Conservation (phyloP, 441 rosid species). For the Adansonia rubrostipa region DNA sequence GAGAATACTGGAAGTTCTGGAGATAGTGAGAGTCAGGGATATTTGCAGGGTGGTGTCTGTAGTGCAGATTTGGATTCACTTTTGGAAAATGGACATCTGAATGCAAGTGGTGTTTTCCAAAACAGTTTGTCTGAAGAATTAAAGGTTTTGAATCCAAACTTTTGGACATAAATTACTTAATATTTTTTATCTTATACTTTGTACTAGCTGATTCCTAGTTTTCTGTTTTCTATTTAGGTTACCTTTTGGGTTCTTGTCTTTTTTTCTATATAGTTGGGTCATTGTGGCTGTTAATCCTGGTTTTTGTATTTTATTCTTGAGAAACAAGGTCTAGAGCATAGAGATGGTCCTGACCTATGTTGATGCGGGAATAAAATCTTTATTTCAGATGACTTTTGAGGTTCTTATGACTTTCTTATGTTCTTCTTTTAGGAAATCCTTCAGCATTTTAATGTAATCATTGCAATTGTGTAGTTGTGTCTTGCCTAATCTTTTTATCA, state of each 20-base stretch:
- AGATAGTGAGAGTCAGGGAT: slow-evolving; percentile 51
- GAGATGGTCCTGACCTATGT: slow-evolving; percentile 12
- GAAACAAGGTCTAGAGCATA: slow-evolving; percentile 25
- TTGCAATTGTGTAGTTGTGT: background rate
- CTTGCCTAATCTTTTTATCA: slow-evolving; percentile 23
- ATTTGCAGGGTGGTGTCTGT: slow-evolving; percentile 55
- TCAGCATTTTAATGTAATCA: background rate
- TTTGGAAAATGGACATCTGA: slow-evolving; percentile 43
- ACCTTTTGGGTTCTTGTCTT: background rate
- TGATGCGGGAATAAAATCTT: background rate
- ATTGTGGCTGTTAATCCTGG: slow-evolving; percentile 26
- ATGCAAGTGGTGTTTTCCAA: slow-evolving; percentile 35
- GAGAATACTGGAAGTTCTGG: slow-evolving; percentile 39
- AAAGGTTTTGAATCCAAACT: slow-evolving; percentile 53
- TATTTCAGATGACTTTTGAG: slow-evolving; percentile 18
- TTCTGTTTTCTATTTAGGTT: slow-evolving; percentile 17
- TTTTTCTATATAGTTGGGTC: slow-evolving; percentile 17
- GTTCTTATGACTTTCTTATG: slow-evolving; percentile 14
- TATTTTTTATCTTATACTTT: slow-evolving; percentile 2
- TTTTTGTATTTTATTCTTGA: slow-evolving; percentile 14
- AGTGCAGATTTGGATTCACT: slow-evolving; percentile 41
- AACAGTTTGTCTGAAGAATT: slow-evolving; percentile 51
- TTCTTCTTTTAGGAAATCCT: background rate
- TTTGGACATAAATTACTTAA: slow-evolving; percentile 22
- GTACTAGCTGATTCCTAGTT: slow-evolving; percentile 14